These are phyloP conservation scores for Neurospora sp. DNA, from an alignment of 495 filamentous ascomycete species.

Conservation along the genomic window DNA sequence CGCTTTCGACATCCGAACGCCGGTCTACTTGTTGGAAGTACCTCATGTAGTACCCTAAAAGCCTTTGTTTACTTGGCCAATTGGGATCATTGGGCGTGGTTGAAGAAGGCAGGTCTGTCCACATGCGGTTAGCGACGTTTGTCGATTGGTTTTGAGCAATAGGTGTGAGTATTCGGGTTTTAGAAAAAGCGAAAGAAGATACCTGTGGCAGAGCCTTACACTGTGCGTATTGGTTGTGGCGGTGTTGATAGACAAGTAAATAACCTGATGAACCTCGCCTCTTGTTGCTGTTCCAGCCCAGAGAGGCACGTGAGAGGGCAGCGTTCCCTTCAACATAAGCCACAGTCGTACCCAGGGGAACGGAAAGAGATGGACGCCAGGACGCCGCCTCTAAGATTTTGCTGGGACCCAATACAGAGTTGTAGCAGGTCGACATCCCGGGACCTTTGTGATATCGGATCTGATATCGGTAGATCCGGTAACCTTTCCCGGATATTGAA, in stretches of 20 bases:
- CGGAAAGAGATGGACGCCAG: background rate
- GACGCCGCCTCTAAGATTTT: background rate
- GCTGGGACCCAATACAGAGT: background rate
- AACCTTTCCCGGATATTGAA: background rate
- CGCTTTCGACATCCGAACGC: background rate
- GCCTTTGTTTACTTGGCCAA: background rate
- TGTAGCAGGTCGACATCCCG: background rate
- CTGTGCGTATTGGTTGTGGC: background rate
- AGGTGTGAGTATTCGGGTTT: background rate
- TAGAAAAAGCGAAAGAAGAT: background rate
- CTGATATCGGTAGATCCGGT: background rate
- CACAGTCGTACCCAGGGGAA: background rate
- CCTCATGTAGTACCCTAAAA: background rate
- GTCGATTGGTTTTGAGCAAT: background rate
- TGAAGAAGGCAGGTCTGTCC: background rate
- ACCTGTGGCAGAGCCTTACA: background rate
- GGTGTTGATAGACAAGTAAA: background rate
- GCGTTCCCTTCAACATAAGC: background rate
- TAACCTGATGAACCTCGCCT: background rate
- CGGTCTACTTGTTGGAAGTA: background rate
- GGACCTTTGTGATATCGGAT: background rate
- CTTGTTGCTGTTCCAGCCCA: background rate
- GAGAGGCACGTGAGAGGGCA: background rate
- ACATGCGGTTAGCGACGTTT: background rate
- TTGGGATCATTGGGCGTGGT: background rate